A percentile compares a stretch with the other conserved stretches of the same genome.
phyloP scores from a whole-genome alignment of 345 rosid genomes.

The Triadica sebifera region DNA sequence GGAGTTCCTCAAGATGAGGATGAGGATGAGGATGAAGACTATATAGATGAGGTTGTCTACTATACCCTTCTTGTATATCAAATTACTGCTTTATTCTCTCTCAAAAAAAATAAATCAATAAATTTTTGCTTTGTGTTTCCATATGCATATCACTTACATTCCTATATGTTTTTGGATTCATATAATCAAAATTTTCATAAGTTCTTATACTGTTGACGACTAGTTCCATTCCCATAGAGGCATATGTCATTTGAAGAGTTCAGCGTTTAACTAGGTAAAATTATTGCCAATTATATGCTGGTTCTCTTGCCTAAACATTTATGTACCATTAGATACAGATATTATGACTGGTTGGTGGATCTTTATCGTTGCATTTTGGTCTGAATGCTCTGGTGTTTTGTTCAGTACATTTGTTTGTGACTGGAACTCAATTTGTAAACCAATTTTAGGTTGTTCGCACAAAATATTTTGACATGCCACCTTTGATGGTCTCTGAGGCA shows the following conservation, averaged over 20 bases:
- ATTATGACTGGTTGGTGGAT: too few relatives aligned
- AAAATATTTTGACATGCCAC: conserved; percentile 88
- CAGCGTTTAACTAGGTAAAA: neutral
- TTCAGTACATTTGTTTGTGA: neutral
- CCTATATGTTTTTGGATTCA: neutral
- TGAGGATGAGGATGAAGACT: conserved; percentile 20
- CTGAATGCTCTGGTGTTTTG: too few relatives aligned
- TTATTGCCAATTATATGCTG: neutral
- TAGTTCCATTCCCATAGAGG: too few relatives aligned
- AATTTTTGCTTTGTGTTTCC: neutral
- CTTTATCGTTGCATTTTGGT: too few relatives aligned
- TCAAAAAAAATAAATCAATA: neutral
- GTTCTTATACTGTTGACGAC: too few relatives aligned
- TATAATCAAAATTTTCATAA: neutral
- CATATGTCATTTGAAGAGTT: neutral
- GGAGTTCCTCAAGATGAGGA: conserved; percentile 34
- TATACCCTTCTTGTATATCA: neutral
- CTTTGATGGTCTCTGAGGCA: conserved; percentile 77
- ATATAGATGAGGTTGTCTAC: conserved; percentile 53
- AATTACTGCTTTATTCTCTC: neutral
- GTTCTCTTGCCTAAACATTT: neutral
- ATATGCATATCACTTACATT: neutral
- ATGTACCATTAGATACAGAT: too few relatives aligned
- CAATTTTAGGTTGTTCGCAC: conserved; percentile 68
- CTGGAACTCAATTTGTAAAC: neutral